Evolutionary conservation across 495 filamentous ascomycete species (phyloP).

Genomic region (Penicillium flavigenum): DNA sequence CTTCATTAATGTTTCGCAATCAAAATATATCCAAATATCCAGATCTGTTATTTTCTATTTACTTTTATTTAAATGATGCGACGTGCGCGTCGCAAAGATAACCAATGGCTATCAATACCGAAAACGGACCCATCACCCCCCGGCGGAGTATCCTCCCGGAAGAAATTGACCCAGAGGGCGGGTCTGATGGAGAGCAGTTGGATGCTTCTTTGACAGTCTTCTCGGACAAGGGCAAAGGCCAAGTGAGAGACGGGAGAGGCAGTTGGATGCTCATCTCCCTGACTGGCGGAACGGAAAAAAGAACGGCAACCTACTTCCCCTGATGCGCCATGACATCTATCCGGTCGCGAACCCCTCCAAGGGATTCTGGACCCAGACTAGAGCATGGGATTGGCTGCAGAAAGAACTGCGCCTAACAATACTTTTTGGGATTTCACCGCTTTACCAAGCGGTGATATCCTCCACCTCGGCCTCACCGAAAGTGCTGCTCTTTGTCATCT

Average conservation of each 20-base stretch:
- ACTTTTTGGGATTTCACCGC: background rate
- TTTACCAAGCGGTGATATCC: constrained; percentile 94
- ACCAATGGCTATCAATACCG: constrained; percentile 9
- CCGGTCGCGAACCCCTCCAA: constrained; percentile 2
- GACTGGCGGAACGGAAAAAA: constrained; percentile 47
- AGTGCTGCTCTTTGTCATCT: constrained; percentile 73
- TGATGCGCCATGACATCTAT: constrained; percentile 22
- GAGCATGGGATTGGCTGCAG: constrained; percentile 39
- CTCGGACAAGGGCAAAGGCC: constrained; percentile 29
- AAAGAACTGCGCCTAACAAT: constrained; percentile 23
- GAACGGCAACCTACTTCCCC: constrained; percentile 46
- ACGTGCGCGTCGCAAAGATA: constrained; percentile 18
- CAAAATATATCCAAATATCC: background rate
- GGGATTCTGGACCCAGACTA: constrained; percentile 19
- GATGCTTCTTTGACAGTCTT: constrained; percentile 53
- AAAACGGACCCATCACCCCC: constrained; percentile 31
- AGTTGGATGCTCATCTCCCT: constrained; percentile 52
- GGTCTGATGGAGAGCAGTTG: constrained; percentile 52
- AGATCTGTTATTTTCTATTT: background rate
- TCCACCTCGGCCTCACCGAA: constrained; percentile 96
- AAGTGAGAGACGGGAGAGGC: constrained; percentile 42
- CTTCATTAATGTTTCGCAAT: background rate
- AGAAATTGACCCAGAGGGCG: constrained; percentile 34
- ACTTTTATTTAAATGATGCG: constrained; percentile 14
- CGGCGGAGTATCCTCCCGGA: constrained; percentile 12